phyloP scores from a whole-genome alignment of 2,329 filamentous ascomycete species.

The Aspergillus udagawae region DNA sequence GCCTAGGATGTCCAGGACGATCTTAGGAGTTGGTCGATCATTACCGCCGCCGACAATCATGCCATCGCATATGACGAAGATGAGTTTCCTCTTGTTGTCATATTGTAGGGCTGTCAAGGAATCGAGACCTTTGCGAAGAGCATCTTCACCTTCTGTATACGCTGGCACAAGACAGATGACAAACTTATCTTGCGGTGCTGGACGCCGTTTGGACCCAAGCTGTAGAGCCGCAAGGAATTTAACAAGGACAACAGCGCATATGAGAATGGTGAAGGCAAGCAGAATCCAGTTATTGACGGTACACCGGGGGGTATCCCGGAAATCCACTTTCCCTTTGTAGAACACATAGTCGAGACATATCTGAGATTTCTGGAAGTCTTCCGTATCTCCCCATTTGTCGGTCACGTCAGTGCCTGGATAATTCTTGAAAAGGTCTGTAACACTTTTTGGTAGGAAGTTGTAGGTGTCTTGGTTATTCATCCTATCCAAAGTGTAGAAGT shows the following conservation, averaged over 20 bases:
- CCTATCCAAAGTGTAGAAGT: slow-evolving; percentile 70
- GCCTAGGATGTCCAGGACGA: slow-evolving; percentile 93
- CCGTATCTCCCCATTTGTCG: slow-evolving; percentile 53
- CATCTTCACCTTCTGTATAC: slow-evolving; percentile 97
- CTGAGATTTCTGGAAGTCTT: slow-evolving; percentile 60
- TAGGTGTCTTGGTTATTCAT: slow-evolving; percentile 56
- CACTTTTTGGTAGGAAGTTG: slow-evolving; percentile 65
- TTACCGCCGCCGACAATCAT: slow-evolving; percentile 96
- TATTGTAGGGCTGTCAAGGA: slow-evolving; percentile 92
- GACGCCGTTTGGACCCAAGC: slow-evolving; percentile 85
- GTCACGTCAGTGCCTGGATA: slow-evolving; percentile 81
- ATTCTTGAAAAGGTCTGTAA: slow-evolving; percentile 65
- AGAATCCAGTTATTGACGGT: slow-evolving; percentile 89
- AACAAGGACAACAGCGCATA: slow-evolving; percentile 72
- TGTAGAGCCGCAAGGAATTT: slow-evolving; percentile 94
- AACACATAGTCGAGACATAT: slow-evolving; percentile 81
- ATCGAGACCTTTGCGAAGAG: slow-evolving; percentile 85
- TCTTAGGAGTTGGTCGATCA: slow-evolving; percentile 93
- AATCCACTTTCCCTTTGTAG: slow-evolving; percentile 79
- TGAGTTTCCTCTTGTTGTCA: slow-evolving; percentile 96
- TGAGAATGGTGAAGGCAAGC: slow-evolving; percentile 77
- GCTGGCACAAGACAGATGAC: slow-evolving; percentile 97
- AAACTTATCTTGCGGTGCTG: slow-evolving; percentile 92
- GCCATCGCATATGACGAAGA: slow-evolving; percentile 94
- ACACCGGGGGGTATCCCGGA: slow-evolving; percentile 71